Conservation (phyloP, 176 grass and related monocot species). For the Oryza meridionalis region DNA sequence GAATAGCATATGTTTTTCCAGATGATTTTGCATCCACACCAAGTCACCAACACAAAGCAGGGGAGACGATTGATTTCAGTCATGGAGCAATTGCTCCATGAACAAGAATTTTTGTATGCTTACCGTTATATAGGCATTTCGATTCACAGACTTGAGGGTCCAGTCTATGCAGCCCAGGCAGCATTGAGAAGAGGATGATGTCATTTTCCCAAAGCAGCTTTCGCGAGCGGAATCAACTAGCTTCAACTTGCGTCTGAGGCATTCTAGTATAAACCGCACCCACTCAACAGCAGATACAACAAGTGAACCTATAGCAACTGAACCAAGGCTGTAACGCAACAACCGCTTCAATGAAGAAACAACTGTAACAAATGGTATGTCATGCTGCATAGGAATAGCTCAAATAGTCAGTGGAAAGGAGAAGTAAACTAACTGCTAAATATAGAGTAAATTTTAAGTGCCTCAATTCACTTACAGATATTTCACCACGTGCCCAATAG, state of each 20-base stretch:
- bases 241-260: slow-evolving; percentile 66
- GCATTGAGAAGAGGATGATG: slow-evolving; percentile 80
- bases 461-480: slow-evolving; percentile 62
- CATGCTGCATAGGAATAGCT: slow-evolving; percentile 63
- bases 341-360: slow-evolving; percentile 80
- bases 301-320: slow-evolving; percentile 81
- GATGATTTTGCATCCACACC: too few relatives aligned
- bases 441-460: neutral
- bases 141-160: slow-evolving; percentile 85
- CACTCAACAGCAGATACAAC: slow-evolving; percentile 76
- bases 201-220: slow-evolving; percentile 57
- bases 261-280: slow-evolving; percentile 82
- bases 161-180: slow-evolving; percentile 92
- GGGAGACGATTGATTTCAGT: too few relatives aligned
- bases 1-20: too few relatives aligned
- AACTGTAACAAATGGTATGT: slow-evolving; percentile 86
- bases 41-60: neutral
- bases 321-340: slow-evolving; percentile 80
- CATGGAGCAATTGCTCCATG: too few relatives aligned
- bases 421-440: neutral
- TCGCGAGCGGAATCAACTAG: slow-evolving; percentile 46
- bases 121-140: slow-evolving; percentile 94
- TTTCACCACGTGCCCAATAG: slow-evolving; percentile 87
- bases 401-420: slow-evolving; percentile 14
- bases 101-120: neutral